phyloP scores from a whole-genome alignment of 2,329 filamentous ascomycete species.

The Fusarium verticillioides region DNA sequence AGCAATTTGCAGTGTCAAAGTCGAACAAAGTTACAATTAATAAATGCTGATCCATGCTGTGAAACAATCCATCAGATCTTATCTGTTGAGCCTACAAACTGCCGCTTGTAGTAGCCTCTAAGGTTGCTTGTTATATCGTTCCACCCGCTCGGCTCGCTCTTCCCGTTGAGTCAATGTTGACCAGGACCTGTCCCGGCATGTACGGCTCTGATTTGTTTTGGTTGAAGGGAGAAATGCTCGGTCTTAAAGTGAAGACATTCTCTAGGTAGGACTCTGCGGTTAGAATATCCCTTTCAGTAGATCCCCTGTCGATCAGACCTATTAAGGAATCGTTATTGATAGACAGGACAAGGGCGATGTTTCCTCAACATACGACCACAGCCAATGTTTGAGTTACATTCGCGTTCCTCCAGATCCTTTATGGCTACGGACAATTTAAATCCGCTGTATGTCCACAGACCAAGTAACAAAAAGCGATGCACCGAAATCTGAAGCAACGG shows the following conservation, averaged over 20 bases:
- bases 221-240: neutral
- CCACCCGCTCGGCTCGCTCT: neutral
- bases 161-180: neutral
- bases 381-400: conserved; percentile 15
- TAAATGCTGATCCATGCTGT: neutral
- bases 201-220: neutral
- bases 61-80: neutral
- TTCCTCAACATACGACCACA: neutral
- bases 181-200: too few species aligned
- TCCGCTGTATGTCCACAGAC: neutral
- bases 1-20: neutral
- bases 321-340: neutral
- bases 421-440: neutral
- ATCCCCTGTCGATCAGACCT: conserved; percentile 36
- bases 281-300: neutral
- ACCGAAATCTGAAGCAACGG: conserved; percentile 31
- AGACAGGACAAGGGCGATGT: neutral
- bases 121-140: neutral
- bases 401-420: neutral
- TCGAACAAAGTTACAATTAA: neutral
- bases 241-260: neutral
- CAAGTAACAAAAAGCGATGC: conserved; percentile 4
- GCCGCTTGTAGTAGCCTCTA: neutral
- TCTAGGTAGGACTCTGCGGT: neutral
- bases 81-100: neutral